phyloP scores from a whole-genome alignment of 2,329 filamentous ascomycete genomes.

The Pestalotiopsis sp. region DNA sequence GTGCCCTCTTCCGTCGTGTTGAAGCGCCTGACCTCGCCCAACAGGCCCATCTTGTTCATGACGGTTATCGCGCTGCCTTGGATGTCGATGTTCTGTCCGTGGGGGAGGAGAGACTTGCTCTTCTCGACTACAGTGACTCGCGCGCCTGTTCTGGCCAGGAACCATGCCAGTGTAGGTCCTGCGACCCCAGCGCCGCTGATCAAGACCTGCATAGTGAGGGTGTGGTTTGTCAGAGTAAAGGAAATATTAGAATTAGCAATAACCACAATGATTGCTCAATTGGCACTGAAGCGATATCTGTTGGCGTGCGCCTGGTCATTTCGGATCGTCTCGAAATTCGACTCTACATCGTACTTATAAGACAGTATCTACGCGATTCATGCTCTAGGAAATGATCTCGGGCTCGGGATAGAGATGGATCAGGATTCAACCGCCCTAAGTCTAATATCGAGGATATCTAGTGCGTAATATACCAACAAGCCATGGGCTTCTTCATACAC shows the following conservation, averaged over 20 bases:
- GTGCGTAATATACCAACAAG: too few species aligned
- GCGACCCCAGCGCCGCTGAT: conserved; percentile 10
- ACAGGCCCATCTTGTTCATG: conserved; percentile 10
- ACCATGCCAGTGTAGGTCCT: conserved; percentile 9
- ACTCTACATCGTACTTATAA: too few species aligned
- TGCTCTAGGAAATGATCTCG: neutral
- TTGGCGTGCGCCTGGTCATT: neutral
- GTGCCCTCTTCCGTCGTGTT: conserved; percentile 8
- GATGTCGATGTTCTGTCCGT: conserved; percentile 6
- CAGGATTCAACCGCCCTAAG: neutral
- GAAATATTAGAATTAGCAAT: neutral
- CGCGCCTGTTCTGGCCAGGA: conserved; percentile 2
- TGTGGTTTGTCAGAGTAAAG: neutral
- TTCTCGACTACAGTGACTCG: conserved; percentile 4
- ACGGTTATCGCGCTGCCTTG: neutral
- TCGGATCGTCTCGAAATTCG: neutral
- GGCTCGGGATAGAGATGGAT: neutral
- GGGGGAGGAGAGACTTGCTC: neutral
- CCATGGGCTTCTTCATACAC: neutral
- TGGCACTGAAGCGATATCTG: neutral
- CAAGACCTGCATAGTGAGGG: neutral
- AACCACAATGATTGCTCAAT: neutral
- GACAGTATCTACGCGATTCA: too few species aligned
- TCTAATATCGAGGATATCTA: neutral
- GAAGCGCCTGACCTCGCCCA: neutral